Conservation (phyloP, 202 grass and related monocot species). For the Carex arenaria region DNA sequence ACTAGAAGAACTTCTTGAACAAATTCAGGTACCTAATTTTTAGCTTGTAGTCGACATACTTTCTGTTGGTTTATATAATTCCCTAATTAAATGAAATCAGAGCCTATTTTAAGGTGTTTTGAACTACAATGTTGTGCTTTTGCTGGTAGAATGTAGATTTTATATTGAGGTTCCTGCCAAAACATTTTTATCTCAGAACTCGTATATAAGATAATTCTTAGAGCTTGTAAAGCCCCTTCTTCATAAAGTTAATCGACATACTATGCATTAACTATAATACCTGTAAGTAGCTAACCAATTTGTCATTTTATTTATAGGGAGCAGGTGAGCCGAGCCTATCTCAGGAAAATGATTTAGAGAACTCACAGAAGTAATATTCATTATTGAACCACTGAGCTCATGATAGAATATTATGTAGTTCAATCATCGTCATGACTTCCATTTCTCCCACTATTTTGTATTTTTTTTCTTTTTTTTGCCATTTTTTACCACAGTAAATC, state of each 20-base stretch:
- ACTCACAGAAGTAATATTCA: constrained; percentile 19
- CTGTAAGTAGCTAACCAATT: neutral
- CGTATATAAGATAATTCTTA: neutral
- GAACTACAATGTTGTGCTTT: neutral
- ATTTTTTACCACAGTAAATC: constrained; percentile 9
- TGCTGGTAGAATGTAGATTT: neutral
- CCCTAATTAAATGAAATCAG: neutral
- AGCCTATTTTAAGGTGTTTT: neutral
- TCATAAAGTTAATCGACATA: neutral
- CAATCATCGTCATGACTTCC: neutral
- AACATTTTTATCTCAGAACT: neutral
- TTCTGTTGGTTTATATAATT: neutral
- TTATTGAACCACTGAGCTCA: constrained; percentile 14
- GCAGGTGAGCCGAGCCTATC: constrained; percentile 5
- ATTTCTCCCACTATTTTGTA: constrained; percentile 1
- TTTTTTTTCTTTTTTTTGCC: neutral
- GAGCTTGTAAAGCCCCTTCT: neutral
- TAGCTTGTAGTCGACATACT: neutral
- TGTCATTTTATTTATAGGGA: constrained; percentile 16
- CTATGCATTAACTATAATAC: neutral
- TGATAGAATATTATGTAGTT: constrained; percentile 18
- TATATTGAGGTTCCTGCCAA: neutral
- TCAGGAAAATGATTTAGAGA: constrained; percentile 18
- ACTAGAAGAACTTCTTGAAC: constrained; percentile 46
- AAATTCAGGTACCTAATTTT: constrained; percentile 48